Evolutionary conservation across 805 yeast genomes (phyloP), one percentile per base, ranked within the genome.

Genomic region (Candida dendrica): DNA sequence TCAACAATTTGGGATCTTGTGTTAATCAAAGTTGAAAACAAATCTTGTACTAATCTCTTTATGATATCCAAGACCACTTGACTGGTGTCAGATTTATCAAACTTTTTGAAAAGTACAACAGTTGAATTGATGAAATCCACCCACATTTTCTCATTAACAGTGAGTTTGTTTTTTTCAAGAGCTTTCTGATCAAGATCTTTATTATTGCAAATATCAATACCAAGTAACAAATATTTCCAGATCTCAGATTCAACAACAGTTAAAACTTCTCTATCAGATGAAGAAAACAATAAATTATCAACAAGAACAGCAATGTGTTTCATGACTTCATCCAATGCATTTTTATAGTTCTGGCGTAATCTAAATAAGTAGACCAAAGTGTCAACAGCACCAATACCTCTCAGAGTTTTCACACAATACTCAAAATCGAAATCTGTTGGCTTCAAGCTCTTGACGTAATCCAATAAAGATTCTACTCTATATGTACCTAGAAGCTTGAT

Each of bases 11-110:
- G 56, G 3, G 56, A 50, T 31, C 60, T 47, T 1, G 59, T 45
- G 44, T 63, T 64, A 19, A 71, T 64, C 41, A 71, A 51, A 29
- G 53, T 62, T 3, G 71, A 61, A 48, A 72, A 72, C 1, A 69
- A 45, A 37, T 65, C 72, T 48, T 70, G 74, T 1, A 70, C 55
- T 11, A 66, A 48, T 39, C 70, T 55, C 37, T 69, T 70, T 33
- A 64, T 60, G 2, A 64, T 43, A 38, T 63, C 66, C 11, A 69
- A 37, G 1, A 60, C 46, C n/a, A 42, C 48, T 14, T 36, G 15
- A 2, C 48, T 39, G 3, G 41, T 45, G 3, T 20, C 32, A 2
- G 43, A 48, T 1, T 44, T 47, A 19, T 58, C 66, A 17, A 60
- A 56, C 4, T 43, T 42, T 30, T 61, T 63, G 38, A 65, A 58